Conservation (phyloP, 257 asterid species). For the Ophiorrhiza pumila region DNA sequence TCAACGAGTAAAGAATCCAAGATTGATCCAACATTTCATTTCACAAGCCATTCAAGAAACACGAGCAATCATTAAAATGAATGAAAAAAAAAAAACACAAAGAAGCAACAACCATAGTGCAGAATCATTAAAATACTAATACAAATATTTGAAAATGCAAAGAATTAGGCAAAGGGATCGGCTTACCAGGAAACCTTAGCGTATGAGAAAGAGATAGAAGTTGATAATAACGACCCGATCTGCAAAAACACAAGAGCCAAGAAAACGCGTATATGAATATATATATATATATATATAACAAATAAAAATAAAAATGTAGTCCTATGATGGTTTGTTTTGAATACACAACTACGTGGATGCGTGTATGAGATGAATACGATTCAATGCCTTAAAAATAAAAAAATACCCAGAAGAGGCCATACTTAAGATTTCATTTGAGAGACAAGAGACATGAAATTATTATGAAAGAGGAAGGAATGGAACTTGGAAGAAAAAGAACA, state of each 20-base stretch:
- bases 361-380: background rate
- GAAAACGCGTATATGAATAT: background rate
- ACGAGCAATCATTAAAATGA: constrained; percentile 6
- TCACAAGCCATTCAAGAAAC: constrained; percentile 2
- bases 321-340: background rate
- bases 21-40: constrained; percentile 21
- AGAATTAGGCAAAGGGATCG: constrained; percentile 36
- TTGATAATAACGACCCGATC: constrained; percentile 25
- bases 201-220: constrained; percentile 22
- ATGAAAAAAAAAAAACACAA: background rate
- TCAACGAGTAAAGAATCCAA: constrained; percentile 24
- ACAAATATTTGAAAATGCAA: background rate
- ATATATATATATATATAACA: constrained; percentile 12
- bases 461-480: background rate
- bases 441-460: background rate
- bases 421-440: no score
- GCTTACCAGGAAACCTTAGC: constrained; percentile 55
- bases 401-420: no score
- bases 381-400: background rate
- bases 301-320: background rate
- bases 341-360: constrained; percentile 6
- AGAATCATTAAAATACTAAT: constrained; percentile 5
- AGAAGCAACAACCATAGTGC: background rate
- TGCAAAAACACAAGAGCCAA: constrained; percentile 22
- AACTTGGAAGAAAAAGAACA: constrained; percentile 20